Evolutionary conservation across 169 alveolate species (phyloP), one percentile per base, ranked within the genome.

Genomic region (Cryptosporidium muris): DNA sequence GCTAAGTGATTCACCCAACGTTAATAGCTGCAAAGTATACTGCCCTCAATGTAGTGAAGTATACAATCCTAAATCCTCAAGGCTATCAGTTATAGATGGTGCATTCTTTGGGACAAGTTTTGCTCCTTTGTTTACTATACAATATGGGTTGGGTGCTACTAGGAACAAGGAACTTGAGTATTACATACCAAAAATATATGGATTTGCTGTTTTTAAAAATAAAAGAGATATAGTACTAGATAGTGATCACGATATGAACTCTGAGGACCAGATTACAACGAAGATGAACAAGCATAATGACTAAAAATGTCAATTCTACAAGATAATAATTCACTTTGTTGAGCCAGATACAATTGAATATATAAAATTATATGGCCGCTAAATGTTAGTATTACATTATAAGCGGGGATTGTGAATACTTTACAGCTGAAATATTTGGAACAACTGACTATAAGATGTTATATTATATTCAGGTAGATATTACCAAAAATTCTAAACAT

Each of bases 101-200:
- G 96, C 98, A 12, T 96, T 81, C 88, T 96, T 92, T 67, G 99
- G 99, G 5, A 94, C 97, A 2, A 91, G 96, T 42, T 93, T 95
- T 66, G 96, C 98, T 3, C 97, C 93, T 38, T 85, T 94, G 38
- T 95, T 96, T 81, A 47, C 67, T 1, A n/a, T 74, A 14, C 85
- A 74, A 43, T 74, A 56, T 9, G 85, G 85, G 11, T 45, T 74
- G 12, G 62, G 47, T 8, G 60, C 9, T 42, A 45, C 85, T 11
- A 74, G 60, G 8, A 58, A 47, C 4, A 74, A 74, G 14, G 47
- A 58, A 4, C 60, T 51, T 9, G 74, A 74, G 34, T 74, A 74
- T 40, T 74, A 74, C 45, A 68, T 74, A 5, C 85, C 85, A 3
- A 74, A 68, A 49, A 74, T 74, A 58, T 74, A 74, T 43, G 85